phyloP scores from a whole-genome alignment of 495 filamentous ascomycete genomes.

The Penicillium desertorum region DNA sequence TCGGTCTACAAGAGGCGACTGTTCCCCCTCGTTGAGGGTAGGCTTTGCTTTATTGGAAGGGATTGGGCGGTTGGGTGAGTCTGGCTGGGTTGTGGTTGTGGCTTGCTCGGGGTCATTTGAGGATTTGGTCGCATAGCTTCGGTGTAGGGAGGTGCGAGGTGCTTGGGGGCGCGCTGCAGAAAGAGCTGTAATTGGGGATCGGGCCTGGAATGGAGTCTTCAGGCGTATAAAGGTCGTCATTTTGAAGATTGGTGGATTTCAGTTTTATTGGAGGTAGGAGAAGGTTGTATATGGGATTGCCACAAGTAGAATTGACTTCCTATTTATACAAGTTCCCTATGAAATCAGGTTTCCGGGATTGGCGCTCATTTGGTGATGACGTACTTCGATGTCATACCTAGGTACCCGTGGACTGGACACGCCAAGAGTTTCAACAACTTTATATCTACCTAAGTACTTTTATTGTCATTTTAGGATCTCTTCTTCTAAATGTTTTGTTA shows the following conservation, averaged over 20 bases:
- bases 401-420: no score
- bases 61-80: constrained; percentile 21
- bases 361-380: constrained; percentile 14
- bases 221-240: constrained; percentile 17
- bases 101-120: constrained; percentile 1
- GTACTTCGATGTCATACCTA: constrained; percentile 25
- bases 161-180: neutral
- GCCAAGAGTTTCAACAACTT: constrained; percentile 10
- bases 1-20: constrained; percentile 35
- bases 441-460: no score
- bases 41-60: constrained; percentile 43
- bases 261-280: neutral
- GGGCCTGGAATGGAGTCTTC: constrained; percentile 6
- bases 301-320: neutral
- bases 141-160: neutral
- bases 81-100: neutral
- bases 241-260: neutral
- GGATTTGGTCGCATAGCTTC: constrained; percentile 14
- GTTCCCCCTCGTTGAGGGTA: constrained; percentile 34
- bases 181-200: neutral
- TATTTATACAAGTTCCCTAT: neutral
- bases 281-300: neutral
- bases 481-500: neutral
- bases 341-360: constrained; percentile 7
- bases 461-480: no score